A percentile compares a stretch with the other conserved stretches of the same genome.
Evolutionary conservation across 106 monocot species (phyloP).

Genomic region (Platanthera guangdongensis): DNA sequence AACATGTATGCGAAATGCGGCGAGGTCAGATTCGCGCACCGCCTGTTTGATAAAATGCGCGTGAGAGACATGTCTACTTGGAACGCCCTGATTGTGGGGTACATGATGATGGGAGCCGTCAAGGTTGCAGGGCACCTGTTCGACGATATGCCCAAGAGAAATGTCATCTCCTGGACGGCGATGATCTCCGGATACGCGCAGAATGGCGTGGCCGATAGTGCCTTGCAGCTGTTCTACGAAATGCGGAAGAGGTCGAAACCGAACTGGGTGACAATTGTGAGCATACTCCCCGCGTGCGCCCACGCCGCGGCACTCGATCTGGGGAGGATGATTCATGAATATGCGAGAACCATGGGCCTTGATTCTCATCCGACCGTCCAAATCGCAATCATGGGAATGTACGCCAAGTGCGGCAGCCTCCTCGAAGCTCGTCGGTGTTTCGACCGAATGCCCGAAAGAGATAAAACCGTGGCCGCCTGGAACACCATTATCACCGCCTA

Average conservation of each 20-base stretch:
- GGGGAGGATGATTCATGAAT: conserved; percentile 51
- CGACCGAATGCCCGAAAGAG: conserved; percentile 25
- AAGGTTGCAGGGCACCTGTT: conserved; percentile 27
- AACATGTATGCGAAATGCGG: conserved; percentile 43
- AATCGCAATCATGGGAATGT: conserved; percentile 56
- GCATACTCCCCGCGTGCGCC: conserved; percentile 45
- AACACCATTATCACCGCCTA: conserved; percentile 62
- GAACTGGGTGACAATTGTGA: conserved; percentile 47
- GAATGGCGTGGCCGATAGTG: conserved; percentile 29
- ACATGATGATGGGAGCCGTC: conserved; percentile 34
- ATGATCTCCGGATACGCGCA: conserved; percentile 60
- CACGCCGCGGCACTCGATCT: conserved; percentile 25
- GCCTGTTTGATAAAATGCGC: conserved; percentile 36
- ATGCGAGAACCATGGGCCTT: conserved; percentile 17
- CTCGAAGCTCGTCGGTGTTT: conserved; percentile 36
- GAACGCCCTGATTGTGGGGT: conserved; percentile 48
- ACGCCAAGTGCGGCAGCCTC: conserved; percentile 63
- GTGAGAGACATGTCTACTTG: conserved; percentile 45
- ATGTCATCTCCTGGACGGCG: conserved; percentile 71
- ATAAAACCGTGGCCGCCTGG: conserved; percentile 38
- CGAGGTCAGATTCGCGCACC: conserved; percentile 24
- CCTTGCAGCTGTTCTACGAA: conserved; percentile 34
- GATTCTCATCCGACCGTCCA: conserved; percentile 24
- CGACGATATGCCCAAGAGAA: conserved; percentile 31
- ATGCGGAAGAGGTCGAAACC: conserved; percentile 36